Conservation (phyloP, 768 basidiomycete species). For the Suillus luteus region DNA sequence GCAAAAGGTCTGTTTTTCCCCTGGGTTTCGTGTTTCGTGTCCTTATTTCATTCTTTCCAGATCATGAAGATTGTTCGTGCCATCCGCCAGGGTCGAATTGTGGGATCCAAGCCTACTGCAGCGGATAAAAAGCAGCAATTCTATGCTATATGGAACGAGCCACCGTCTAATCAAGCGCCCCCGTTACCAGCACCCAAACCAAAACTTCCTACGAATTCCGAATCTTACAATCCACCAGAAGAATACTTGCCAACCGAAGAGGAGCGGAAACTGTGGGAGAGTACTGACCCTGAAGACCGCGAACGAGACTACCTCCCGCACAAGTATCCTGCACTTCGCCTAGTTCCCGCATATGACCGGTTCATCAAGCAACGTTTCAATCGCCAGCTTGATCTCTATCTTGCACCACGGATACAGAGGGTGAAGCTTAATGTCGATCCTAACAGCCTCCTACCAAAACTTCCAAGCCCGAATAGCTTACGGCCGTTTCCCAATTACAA, state of each 20-base stretch:
- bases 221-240: conserved; percentile 98
- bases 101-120: conserved; percentile 86
- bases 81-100: conserved; percentile 92
- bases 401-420: conserved; percentile 89
- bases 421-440: conserved; percentile 92
- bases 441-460: conserved; percentile 86
- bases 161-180: conserved; percentile 73
- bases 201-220: conserved; percentile 86
- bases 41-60: conserved; percentile 41
- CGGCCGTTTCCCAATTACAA: conserved; percentile 92
- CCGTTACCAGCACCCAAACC: conserved; percentile 93
- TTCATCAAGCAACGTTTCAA: conserved; percentile 94
- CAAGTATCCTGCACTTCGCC: conserved; percentile 81
- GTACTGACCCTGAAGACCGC: conserved; percentile 82
- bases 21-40: not conserved
- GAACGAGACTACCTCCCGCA: conserved; percentile 87
- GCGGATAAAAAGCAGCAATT: conserved; percentile 63
- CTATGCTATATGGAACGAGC: conserved; percentile 88
- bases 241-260: conserved; percentile 89
- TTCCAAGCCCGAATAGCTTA: conserved; percentile 89
- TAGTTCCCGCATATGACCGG: conserved; percentile 87
- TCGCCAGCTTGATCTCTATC: conserved; percentile 93
- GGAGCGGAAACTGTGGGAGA: conserved; percentile 84
- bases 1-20: conserved; percentile 70
- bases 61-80: conserved; percentile 99